Conservation (phyloP, 2,329 filamentous ascomycete species). For the Fonsecaea monophora region DNA sequence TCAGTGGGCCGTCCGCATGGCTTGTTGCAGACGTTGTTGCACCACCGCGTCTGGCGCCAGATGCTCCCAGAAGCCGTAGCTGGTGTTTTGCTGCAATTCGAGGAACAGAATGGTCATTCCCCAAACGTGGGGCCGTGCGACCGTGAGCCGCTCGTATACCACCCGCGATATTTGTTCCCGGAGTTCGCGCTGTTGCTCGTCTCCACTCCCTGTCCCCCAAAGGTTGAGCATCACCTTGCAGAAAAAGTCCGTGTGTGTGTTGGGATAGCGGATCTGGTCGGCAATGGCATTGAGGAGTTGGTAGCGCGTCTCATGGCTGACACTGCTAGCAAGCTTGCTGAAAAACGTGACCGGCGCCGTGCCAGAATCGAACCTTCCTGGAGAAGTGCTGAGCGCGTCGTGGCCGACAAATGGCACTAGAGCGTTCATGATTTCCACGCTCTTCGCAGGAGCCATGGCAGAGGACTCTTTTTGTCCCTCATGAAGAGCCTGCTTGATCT, state of each 20-base stretch:
- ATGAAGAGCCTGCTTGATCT: conserved; percentile 57
- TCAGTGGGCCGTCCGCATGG: conserved; percentile 33
- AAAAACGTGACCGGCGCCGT: conserved; percentile 75
- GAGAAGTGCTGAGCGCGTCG: conserved; percentile 67
- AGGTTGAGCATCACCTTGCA: conserved; percentile 82
- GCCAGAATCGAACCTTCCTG: conserved; percentile 66
- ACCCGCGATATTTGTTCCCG: conserved; percentile 91
- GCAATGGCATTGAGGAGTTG: conserved; percentile 82
- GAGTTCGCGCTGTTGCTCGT: conserved; percentile 79
- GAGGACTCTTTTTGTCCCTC: conserved; percentile 18
- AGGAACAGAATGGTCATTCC: conserved; percentile 86
- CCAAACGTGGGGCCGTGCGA: conserved; percentile 94
- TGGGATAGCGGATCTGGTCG: conserved; percentile 91
- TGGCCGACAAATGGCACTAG: conserved; percentile 83
- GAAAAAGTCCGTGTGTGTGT: conserved; percentile 90
- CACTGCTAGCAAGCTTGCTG: conserved; percentile 75
- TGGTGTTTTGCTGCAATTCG: conserved; percentile 89
- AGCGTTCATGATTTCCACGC: conserved; percentile 71
- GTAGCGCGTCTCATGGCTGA: conserved; percentile 80
- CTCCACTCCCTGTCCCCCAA: conserved; percentile 69
- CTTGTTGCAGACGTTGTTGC: conserved; percentile 37
- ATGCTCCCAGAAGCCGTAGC: conserved; percentile 84
- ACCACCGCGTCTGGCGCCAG: conserved; percentile 30
- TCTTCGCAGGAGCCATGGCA: conserved; percentile 25
- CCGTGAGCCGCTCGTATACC: conserved; percentile 83